Base-by-base conservation (phyloP, 2,329 filamentous ascomycete species). In the Sporothrix curviconia region DNA sequence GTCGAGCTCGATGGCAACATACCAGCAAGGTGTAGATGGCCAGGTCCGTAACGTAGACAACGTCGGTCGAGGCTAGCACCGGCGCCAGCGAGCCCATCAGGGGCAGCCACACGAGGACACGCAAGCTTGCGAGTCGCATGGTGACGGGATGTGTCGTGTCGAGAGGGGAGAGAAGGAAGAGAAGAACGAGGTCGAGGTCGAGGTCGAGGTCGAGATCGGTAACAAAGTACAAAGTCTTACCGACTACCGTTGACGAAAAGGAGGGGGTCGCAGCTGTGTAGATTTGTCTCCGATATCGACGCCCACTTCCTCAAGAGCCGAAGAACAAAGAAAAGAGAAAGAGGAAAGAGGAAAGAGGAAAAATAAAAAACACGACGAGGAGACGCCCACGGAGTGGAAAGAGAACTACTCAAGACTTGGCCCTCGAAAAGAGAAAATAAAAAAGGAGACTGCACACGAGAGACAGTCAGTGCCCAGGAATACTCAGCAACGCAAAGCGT, bases 11-110 rank as follows among this genome's bases (percentile, higher is more conserved):
- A n/a, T n/a, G n/a, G n/a, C 40, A 39, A 57, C 69, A 17, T 69
- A 77, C 74, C 64, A 78, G 64, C 7, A 70, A 63, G 12, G 71
- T 71, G 61, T 67, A 78, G 42, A 76, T 69, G 7, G 68, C 62
- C 2, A 78, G 68, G 46, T 78, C 76, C 0, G 74, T 77, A 60
- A 77, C 71, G 56, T 76, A 77, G 25, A 71, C 71, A n/a, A 75
- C 61, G 8, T 63, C 62, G 5, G 30, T 22, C 1, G 55, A 43
- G 14, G 17, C 50, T 3, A 30, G 15, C 15, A 43, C 55, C 19
- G 34, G 43, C 7, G 40, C 52, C 32, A 57, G 34, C 19, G 37
- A 22, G 2, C 36, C 57, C 25, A 47, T 24, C n/a, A 62, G n/a
- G n/a, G 55, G 32, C 12, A 63, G 60, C 54, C 54, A 58, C 28